Conservation (phyloP, 2,329 filamentous ascomycete genomes). For the Cytospora paraplurivora region DNA sequence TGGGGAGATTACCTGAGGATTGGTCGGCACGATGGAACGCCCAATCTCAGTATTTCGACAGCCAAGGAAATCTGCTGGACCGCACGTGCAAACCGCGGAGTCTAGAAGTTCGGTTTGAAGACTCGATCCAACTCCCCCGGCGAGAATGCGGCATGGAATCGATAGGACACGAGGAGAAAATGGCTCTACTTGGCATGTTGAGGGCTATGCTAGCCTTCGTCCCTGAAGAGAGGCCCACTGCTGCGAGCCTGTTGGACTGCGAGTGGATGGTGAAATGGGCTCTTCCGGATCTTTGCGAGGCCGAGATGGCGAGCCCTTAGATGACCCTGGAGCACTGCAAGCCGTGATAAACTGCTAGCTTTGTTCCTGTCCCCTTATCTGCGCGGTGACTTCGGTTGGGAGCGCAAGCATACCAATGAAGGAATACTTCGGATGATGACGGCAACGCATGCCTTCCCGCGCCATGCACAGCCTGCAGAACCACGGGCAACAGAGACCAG, state of each 20-base stretch:
- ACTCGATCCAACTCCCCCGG: conserved; percentile 5
- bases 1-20: not conserved
- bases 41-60: conserved; percentile 3
- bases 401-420: no score
- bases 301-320: not conserved
- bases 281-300: conserved; percentile 8
- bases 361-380: no score
- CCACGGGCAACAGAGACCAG: no score
- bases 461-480: no score
- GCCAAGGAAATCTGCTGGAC: conserved; percentile 5
- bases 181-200: conserved; percentile 9
- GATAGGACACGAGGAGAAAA: not conserved
- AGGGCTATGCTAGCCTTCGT: conserved; percentile 9
- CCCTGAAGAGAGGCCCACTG: conserved; percentile 16
- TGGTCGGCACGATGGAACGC: conserved; percentile 4
- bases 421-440: no score
- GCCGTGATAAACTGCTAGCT: no score
- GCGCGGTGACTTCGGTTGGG: no score
- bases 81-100: not conserved
- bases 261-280: conserved; percentile 15
- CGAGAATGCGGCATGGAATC: not conserved
- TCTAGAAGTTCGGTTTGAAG: conserved; percentile 10
- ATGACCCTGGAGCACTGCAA: no score
- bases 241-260: conserved; percentile 7
- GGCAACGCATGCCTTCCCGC: no score